Evolutionary conservation across 2,329 filamentous ascomycete species (phyloP), one percentile per base, ranked within the genome.

Genomic region (Ascochyta koolunga): DNA sequence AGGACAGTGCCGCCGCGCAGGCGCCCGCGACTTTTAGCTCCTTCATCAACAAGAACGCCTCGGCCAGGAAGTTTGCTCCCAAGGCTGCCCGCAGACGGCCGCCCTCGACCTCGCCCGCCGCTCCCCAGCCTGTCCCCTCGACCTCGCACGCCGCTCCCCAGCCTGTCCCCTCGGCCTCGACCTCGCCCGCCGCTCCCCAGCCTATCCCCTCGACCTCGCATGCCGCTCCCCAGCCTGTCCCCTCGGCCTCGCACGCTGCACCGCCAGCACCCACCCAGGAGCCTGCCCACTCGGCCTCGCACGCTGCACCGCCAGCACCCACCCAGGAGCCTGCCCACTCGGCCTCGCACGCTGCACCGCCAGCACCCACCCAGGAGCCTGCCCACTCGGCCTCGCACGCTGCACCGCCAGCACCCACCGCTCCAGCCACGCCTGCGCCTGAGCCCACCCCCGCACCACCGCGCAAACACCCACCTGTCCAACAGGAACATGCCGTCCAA

Each of bases 61-160:
- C 77, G 16, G 76, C 76, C 66, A 80, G 78, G 62, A 79, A 78
- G 63, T 76, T 80, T 54, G 78, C 77, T 4, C 80, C 80, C 33
- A 82, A 81, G 60, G 77, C 73, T 41, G 71, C 75, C 25, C 72
- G 73, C 35, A 76, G 79, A 44, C 72, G 79, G 25, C 76, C 79
- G 38, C 66, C 69, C 7, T 55, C 67, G 11, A 44, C 61, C 15
- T 52, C 46, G 11, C 11, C 50, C 33, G 11, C 43, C 45, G 48
- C 58, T 16, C n/a, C n/a, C n/a, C n/a, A n/a, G n/a, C n/a, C n/a
- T n/a, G n/a, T n/a, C n/a, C n/a, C n/a, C n/a, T n/a, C n/a, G n/a
- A n/a, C n/a, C n/a, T n/a, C n/a, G n/a, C n/a, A n/a, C n/a, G n/a
- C n/a, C n/a, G n/a, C n/a, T n/a, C n/a, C n/a, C n/a, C n/a, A n/a